Conservation (phyloP, 139 green algal genomes). For the Picochlorum sp. region DNA sequence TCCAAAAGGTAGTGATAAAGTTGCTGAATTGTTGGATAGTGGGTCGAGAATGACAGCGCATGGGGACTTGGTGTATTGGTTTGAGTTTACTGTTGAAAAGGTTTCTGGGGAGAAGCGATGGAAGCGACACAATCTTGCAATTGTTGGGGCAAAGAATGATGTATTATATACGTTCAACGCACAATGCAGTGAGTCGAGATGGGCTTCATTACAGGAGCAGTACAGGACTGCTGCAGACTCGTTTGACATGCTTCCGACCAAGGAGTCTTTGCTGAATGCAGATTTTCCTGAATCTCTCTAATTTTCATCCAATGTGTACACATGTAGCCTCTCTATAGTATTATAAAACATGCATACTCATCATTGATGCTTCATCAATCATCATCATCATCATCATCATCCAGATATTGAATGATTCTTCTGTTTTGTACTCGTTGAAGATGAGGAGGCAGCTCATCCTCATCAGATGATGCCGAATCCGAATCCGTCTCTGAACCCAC, state of each 20-base stretch:
- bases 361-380: no score
- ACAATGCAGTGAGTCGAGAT: slow-evolving; percentile 51
- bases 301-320: no score
- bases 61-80: slow-evolving; percentile 55
- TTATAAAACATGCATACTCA: no score
- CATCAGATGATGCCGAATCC: neutral
- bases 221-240: neutral
- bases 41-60: slow-evolving; percentile 9
- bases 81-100: slow-evolving; percentile 68
- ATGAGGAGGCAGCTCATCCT: slow-evolving; percentile 23
- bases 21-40: slow-evolving; percentile 45
- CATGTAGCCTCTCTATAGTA: no score
- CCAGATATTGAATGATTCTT: slow-evolving; percentile 1
- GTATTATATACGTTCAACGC: slow-evolving; percentile 70
- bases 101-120: slow-evolving; percentile 28
- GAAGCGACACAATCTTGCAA: slow-evolving; percentile 74
- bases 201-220: slow-evolving; percentile 9
- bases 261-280: neutral
- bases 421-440: slow-evolving; percentile 25
- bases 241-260: slow-evolving; percentile 1
- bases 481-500: neutral
- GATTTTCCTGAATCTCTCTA: slow-evolving; percentile 4
- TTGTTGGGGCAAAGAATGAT: slow-evolving; percentile 44
- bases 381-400: neutral
- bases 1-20: slow-evolving; percentile 28